phyloP scores from a whole-genome alignment of 805 yeast genomes.

The Teunomyces tritomae region DNA sequence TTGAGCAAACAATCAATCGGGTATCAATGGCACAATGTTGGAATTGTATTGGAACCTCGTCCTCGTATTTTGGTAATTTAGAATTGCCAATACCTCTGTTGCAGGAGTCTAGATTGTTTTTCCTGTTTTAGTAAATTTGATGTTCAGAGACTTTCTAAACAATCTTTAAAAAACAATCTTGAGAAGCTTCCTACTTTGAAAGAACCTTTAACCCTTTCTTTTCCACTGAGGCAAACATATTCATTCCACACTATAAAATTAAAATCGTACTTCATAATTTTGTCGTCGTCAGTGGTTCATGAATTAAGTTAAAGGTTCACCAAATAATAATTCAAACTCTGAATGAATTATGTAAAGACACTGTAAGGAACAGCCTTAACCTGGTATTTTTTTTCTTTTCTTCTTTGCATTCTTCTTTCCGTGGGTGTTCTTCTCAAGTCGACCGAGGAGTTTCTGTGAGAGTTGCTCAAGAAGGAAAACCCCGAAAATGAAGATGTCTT shows the following conservation, averaged over 20 bases:
- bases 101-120: background rate
- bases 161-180: background rate
- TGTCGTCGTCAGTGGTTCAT: background rate
- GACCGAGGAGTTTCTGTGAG: conserved; percentile 1
- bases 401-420: conserved; percentile 6
- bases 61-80: background rate
- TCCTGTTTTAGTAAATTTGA: background rate
- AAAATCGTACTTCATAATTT: background rate
- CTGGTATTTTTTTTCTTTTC: conserved; percentile 22
- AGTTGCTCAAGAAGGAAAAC: conserved; percentile 19
- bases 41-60: background rate
- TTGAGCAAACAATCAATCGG: background rate
- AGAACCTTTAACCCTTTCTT: conserved; percentile 1
- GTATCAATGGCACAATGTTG: background rate
- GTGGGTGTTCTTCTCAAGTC: conserved; percentile 5
- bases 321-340: conserved; percentile 1
- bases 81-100: background rate
- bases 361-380: conserved; percentile 24
- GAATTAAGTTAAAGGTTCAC: conserved; percentile 2
- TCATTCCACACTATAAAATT: background rate
- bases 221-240: background rate
- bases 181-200: background rate
- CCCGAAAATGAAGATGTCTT: conserved; percentile 18
- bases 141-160: background rate
- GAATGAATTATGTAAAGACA: conserved; percentile 5